A percentile compares a stretch with the other conserved stretches of the same genome.
These are phyloP conservation scores for Karstenula rhodostoma DNA, from an alignment of 2,329 filamentous ascomycete species.

Conservation along the genomic window DNA sequence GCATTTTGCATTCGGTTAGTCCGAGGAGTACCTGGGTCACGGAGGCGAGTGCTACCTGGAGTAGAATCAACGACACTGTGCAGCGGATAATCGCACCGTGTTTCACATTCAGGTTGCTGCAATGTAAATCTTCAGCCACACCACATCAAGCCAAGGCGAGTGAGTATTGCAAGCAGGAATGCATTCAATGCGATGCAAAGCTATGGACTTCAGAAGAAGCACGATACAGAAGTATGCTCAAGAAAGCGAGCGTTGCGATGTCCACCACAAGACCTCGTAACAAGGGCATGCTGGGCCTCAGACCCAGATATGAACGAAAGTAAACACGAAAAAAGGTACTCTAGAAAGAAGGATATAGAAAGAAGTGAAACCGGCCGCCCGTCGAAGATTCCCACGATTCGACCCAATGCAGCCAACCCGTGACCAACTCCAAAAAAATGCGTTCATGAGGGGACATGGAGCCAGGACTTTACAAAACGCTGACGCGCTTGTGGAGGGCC, in stretches of 20 bases:
- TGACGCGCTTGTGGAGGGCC: slow-evolving; percentile 12
- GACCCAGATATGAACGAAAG: slow-evolving; percentile 22
- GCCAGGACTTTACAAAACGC: neutral
- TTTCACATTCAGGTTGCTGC: neutral
- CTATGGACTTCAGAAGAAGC: slow-evolving; percentile 7
- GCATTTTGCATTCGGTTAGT: neutral
- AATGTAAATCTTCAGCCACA: neutral
- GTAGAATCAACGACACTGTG: neutral
- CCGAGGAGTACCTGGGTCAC: neutral
- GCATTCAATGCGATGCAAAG: slow-evolving; percentile 10
- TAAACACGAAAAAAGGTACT: slow-evolving; percentile 13
- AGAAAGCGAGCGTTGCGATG: slow-evolving; percentile 7
- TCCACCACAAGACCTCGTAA: slow-evolving; percentile 16
- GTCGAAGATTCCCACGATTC: neutral
- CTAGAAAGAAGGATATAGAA: slow-evolving; percentile 10
- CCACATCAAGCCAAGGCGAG: neutral
- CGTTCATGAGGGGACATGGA: neutral
- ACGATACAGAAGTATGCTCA: slow-evolving; percentile 8
- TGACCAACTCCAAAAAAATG: slow-evolving; percentile 18
- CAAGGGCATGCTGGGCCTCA: slow-evolving; percentile 18
- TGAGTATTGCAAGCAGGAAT: neutral
- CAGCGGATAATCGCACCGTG: neutral
- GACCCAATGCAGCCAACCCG: slow-evolving; percentile 6
- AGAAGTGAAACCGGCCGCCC: slow-evolving; percentile 1
- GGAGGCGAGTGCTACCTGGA: neutral